These are phyloP conservation scores for Nakataea oryzae DNA, from an alignment of 2,329 filamentous ascomycete species.

Conservation along the genomic window DNA sequence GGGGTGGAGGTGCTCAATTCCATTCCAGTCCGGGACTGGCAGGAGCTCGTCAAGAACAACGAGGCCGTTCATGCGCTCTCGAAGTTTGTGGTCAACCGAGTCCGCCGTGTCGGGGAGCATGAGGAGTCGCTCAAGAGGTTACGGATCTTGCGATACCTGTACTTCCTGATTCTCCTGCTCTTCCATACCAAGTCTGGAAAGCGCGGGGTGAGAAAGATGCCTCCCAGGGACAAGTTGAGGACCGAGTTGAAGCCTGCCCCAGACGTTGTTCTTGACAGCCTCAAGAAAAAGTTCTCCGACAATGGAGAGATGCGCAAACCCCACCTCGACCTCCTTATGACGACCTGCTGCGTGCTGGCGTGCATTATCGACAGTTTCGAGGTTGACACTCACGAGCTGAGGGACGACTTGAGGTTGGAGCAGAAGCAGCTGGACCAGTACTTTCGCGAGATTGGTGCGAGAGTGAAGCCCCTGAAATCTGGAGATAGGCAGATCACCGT, in stretches of 20 bases:
- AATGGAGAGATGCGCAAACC: constrained; percentile 57
- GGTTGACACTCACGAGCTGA: constrained; percentile 59
- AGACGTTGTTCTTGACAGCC: constrained; percentile 52
- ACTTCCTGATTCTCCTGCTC: constrained; percentile 45
- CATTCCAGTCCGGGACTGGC: constrained; percentile 65
- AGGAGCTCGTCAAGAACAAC: constrained; percentile 50
- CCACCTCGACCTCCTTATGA: constrained; percentile 61
- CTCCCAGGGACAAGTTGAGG: constrained; percentile 50
- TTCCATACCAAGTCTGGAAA: constrained; percentile 33
- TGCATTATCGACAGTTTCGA: constrained; percentile 65
- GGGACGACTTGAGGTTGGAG: constrained; percentile 62
- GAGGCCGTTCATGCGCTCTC: constrained; percentile 47
- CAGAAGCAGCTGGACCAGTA: constrained; percentile 61
- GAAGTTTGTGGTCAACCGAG: constrained; percentile 54
- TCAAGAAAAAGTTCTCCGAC: constrained; percentile 60
- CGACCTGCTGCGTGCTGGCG: constrained; percentile 61
- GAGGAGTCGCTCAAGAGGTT: constrained; percentile 41
- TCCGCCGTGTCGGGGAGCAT: constrained; percentile 42
- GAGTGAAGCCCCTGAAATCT: constrained; percentile 48
- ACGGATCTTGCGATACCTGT: constrained; percentile 49
- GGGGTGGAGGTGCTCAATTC: constrained; percentile 56
- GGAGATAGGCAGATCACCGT: constrained; percentile 45
- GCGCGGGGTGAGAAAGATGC: constrained; percentile 39
- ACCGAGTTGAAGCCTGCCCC: constrained; percentile 46
- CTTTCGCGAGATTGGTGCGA: constrained; percentile 67